Evolutionary conservation across 164 flowering plant genomes (phyloP).

Genomic region (Stephania japonica): DNA sequence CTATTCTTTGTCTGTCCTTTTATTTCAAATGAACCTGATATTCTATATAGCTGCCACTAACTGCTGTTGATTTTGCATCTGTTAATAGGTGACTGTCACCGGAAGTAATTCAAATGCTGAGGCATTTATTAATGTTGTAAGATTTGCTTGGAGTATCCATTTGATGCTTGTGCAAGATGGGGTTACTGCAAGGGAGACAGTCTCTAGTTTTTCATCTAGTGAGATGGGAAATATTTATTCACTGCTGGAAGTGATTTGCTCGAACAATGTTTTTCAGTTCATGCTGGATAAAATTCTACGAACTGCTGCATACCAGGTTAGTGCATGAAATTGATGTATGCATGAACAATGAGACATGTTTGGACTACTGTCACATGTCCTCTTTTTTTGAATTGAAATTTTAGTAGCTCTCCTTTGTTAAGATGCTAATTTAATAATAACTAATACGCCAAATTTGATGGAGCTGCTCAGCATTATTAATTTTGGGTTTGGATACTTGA

Average conservation of each 20-base stretch:
- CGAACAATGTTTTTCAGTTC: constrained; percentile 81
- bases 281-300: constrained; percentile 71
- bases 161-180: constrained; percentile 67
- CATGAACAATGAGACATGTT: neutral
- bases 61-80: constrained; percentile 11
- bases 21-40: neutral
- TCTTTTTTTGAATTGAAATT: neutral
- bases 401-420: neutral
- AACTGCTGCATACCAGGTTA: constrained; percentile 92
- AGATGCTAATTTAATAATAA: neutral
- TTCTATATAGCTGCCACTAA: neutral
- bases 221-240: constrained; percentile 47
- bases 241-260: constrained; percentile 66
- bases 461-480: neutral
- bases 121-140: constrained; percentile 65
- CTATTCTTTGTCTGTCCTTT: neutral
- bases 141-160: constrained; percentile 91
- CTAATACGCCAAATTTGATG: neutral
- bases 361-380: neutral
- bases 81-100: constrained; percentile 52
- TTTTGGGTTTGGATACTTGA: neutral
- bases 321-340: neutral
- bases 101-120: constrained; percentile 61
- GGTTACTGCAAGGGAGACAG: constrained; percentile 35
- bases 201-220: constrained; percentile 43